Evolutionary conservation across 495 filamentous ascomycete species (phyloP), one percentile per base, ranked within the genome.

Genomic region (Astrothelium subdiscretum): DNA sequence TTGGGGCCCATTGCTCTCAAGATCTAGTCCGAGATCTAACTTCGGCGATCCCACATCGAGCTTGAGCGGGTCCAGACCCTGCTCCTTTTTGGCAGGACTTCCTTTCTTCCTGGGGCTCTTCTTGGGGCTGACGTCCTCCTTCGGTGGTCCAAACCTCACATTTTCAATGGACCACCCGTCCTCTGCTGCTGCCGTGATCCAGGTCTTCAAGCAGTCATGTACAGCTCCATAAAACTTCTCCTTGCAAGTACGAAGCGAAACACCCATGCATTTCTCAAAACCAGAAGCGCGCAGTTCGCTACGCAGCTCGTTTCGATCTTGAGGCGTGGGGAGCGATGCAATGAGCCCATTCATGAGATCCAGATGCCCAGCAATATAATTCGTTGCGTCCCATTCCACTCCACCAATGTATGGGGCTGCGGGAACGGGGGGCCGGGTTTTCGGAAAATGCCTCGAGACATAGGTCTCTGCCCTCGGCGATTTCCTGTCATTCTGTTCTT

Each of bases 381-480:
- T 96, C 11, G 94, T 97, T 11, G 94, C 92, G 72, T 98, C 94
- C 95, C 95, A 98, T 76, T 98, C 94, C 13, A 98, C 94, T 57
- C 95, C 94, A 43, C 94, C 95, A 54, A 98, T 91, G 72, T 97
- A 97, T 10, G 94, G 95, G 20, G 92, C 92, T 24, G 95, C 92
- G 13, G 94, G 91, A 5, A 97, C 89, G 0, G 92, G 94, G 5
- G 92, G 89, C 1, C 90, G 85, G 63, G 90, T 87, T n/a, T 81
- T 78, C 0, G 94, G 94, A 73, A 97, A 98, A 73, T 96, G 85
- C 12, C 81, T 80, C 58, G 81, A 74, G 69, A 82, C 80, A 76
- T 91, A 92, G 18, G 73, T 67, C 58, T 65, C 57, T 67, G 69
- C 10, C 67, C 70, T 57, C 70, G 12, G 15, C 5, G 24, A 29